Conservation (phyloP, 192 early-diverging fungal genomes). For the Phycomyces nitens region DNA sequence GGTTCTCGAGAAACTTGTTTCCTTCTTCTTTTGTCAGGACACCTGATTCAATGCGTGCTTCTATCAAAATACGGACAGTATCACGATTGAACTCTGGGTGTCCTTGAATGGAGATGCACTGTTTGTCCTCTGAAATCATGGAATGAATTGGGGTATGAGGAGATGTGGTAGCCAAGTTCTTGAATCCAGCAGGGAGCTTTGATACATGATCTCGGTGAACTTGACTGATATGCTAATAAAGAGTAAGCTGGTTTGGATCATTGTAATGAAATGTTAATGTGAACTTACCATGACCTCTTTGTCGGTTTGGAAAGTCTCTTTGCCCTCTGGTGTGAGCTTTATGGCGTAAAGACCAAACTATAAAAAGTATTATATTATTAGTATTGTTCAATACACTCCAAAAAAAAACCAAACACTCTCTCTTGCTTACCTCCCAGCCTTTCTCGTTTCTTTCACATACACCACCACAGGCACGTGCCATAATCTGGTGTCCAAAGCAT, state of each 20-base stretch:
- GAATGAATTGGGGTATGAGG: slow-evolving; percentile 56
- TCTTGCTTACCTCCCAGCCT: slow-evolving; percentile 71
- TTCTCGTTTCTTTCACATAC: slow-evolving; percentile 48
- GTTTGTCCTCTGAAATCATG: slow-evolving; percentile 52
- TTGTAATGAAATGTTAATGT: neutral
- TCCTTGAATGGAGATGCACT: slow-evolving; percentile 62
- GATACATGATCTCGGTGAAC: slow-evolving; percentile 71
- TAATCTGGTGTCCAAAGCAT: slow-evolving; percentile 85
- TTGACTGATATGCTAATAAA: slow-evolving; percentile 49
- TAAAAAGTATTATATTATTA: no score
- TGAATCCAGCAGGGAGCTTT: slow-evolving; percentile 58
- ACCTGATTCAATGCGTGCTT: slow-evolving; percentile 27
- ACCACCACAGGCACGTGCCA: slow-evolving; percentile 66
- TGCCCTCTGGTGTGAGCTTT: slow-evolving; percentile 36
- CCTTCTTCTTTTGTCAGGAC: slow-evolving; percentile 34
- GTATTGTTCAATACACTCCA: neutral
- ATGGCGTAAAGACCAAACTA: slow-evolving; percentile 45
- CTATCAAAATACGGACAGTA: slow-evolving; percentile 38
- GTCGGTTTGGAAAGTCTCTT: slow-evolving; percentile 28
- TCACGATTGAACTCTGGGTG: slow-evolving; percentile 66
- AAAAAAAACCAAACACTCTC: neutral
- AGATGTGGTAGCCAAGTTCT: slow-evolving; percentile 46
- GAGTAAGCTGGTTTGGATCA: neutral
- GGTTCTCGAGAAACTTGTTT: slow-evolving; percentile 13
- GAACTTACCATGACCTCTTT: slow-evolving; percentile 22